Evolutionary conservation across 2,329 filamentous ascomycete species (phyloP), one percentile per base, ranked within the genome.

Genomic region (Periconia macrospinosa): DNA sequence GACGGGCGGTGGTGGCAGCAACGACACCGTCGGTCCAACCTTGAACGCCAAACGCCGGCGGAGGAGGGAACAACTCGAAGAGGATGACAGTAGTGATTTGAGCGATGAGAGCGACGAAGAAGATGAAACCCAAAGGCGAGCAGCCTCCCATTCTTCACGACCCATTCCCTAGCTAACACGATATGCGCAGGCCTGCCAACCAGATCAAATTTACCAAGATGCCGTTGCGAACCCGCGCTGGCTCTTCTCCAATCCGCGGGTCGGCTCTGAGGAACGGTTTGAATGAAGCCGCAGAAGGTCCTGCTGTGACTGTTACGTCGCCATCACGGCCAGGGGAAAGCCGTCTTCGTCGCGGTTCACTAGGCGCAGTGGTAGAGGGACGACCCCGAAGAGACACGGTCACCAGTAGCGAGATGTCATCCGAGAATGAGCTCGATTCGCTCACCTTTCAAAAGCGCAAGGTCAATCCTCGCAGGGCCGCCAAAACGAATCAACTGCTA

Each of bases 131-230:
- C 23, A 27, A 27, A 27, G 23, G 23, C 23, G 23, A 27, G 23
- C n/a, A n/a, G 23, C 20, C 3, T 18, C 41, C 11, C n/a, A 11
- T 23, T 47, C 23, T 13, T 18, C 14, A 3, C n/a, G 10, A 17
- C 20, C 17, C 18, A 23, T 17, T 15, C 6, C 35, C 19, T 40
- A 35, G 43, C 37, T 47, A 54, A 27, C 23, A 5, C 23, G 8
- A 27, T 27, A 27, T 27, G 55, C 33, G 15, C 33, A 68, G 89
- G 50, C 88, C 90, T 43, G 88, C 89, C 2, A 91, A 95, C 70
- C 91, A 95, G 72, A 96, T 97, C 71, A 92, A 93, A 69, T 99
- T 99, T 74, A 86, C 89, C 46, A 97, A 97, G 76, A 93, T 97
- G 90, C 93, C 94, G 1, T 83, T 96, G 42, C 85, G 92, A 30